Evolutionary conservation across 1,284 basidiomycete species (phyloP).

Genomic region (Singerocomus rubriflavus): DNA sequence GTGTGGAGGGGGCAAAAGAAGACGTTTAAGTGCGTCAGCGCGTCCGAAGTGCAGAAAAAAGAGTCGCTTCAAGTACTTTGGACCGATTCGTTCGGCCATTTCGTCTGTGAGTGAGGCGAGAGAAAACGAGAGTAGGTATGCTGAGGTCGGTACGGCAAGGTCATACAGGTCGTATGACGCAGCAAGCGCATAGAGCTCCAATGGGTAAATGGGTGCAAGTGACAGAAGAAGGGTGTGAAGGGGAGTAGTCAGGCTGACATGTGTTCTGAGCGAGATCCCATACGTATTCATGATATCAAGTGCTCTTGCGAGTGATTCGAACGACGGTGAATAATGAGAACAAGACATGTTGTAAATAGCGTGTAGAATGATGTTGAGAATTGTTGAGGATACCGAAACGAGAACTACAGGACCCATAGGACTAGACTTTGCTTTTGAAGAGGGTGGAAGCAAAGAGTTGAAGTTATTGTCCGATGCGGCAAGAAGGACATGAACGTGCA

Average conservation of each 20-base stretch:
- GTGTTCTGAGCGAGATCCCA: conserved; percentile 44
- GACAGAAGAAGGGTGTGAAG: conserved; percentile 49
- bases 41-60: conserved; percentile 45
- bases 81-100: conserved; percentile 55
- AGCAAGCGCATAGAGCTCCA: conserved; percentile 60
- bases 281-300: conserved; percentile 48
- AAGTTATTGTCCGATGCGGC: conserved; percentile 54
- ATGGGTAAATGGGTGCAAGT: conserved; percentile 51
- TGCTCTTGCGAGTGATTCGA: conserved; percentile 46
- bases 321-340: conserved; percentile 57
- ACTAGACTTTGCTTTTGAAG: conserved; percentile 28
- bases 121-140: conserved; percentile 57
- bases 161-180: conserved; percentile 54
- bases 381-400: conserved; percentile 47
- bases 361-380: conserved; percentile 63
- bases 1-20: conserved; percentile 59
- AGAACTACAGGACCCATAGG: conserved; percentile 45
- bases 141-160: conserved; percentile 56
- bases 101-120: conserved; percentile 57
- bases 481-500: conserved; percentile 51
- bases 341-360: conserved; percentile 58
- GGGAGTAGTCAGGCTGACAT: conserved; percentile 39
- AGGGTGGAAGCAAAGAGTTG: conserved; percentile 42
- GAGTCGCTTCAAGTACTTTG: conserved; percentile 41
- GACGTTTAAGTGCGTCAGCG: conserved; percentile 49